Evolutionary conservation across 345 rosid genomes (phyloP).

Genomic region (Eutrema heterophyllum): DNA sequence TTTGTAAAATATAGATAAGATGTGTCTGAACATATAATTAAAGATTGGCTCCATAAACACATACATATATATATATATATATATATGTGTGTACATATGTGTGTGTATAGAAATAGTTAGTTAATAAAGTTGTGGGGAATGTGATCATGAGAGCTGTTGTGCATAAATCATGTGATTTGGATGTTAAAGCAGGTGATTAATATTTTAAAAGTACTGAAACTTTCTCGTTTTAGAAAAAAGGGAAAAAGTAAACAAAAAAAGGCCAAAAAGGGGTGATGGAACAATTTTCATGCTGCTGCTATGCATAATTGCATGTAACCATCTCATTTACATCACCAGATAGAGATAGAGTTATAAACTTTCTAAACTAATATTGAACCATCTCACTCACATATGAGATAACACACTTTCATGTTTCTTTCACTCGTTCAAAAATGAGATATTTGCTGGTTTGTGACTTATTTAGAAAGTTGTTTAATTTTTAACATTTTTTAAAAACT

Average conservation of each 20-base stretch:
- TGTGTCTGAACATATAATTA: not conserved
- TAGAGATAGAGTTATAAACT: too few species aligned
- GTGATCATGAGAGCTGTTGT: slow-evolving; percentile 25
- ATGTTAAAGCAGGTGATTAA: not conserved
- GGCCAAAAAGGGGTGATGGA: not conserved
- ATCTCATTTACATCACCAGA: not conserved
- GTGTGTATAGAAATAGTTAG: too few species aligned
- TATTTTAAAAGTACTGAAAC: not conserved
- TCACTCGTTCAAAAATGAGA: too few species aligned
- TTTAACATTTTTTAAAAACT: too few species aligned
- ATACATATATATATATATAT: not conserved
- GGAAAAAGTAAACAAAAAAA: not conserved
- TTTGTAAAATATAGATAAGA: not conserved
- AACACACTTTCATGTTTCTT: too few species aligned
- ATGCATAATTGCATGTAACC: slow-evolving; percentile 12
- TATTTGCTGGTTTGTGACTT: too few species aligned
- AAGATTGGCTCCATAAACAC: not conserved
- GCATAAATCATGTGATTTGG: slow-evolving; percentile 29
- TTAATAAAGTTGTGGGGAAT: slow-evolving; percentile 4
- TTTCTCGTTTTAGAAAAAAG: slow-evolving; percentile 8
- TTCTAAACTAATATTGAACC: too few species aligned
- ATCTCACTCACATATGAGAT: too few species aligned
- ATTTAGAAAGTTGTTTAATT: too few species aligned
- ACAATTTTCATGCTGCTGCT: slow-evolving; percentile 6
- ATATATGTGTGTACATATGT: too few species aligned